Base-by-base conservation (phyloP, 1,284 basidiomycete genomes). In the Malassezia nana region DNA sequence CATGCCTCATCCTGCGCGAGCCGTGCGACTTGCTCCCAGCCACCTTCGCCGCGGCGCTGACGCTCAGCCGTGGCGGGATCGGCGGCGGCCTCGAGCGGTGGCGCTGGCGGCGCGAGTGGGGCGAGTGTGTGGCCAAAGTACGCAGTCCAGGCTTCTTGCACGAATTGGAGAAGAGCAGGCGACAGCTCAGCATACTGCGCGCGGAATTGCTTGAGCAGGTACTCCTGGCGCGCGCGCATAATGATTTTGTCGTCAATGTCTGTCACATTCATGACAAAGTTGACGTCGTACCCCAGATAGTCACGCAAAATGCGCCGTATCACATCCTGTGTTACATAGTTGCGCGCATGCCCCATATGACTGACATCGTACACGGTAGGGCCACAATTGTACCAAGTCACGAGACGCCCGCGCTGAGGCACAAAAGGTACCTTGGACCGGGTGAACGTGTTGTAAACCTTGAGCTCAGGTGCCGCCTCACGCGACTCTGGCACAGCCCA, bases 261-360 rank as follows among this genome's bases (percentile, higher is more conserved):
- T 4, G 94, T 99, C 68, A 99, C 84, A 77, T 99, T 99, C 90
- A 95, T 95, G 53, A 98, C 92, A 75, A 98, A 96, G 74, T 95
- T 88, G 55, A 98, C 85, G 71, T 96, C 87, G 74, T 94, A 98
- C 41, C 87, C 86, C 76, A 98, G 95, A 76, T 95, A 96, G 77
- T 98, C 90, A 1, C 85, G 80, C 77, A 98, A 79, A 58, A 99
- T 89, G 47, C 94, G 80, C 51, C 94, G 81, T 40, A 99, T 80
- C 65, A 98, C 83, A 75, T 99, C 94, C 76, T 98, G 92, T 0
- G 94, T 90, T 39, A 98, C 87, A 78, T 99, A 99, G 79, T 95
- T 96, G 68, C 92, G 83, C 6, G 94, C 94, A 78, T 99, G 94
- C 4, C 94, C 94, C 89, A 99, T 92, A 75, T 98, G 94, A 41